phyloP scores from a whole-genome alignment of 202 grass and related monocot species.

The Brachypodium distachyon region DNA sequence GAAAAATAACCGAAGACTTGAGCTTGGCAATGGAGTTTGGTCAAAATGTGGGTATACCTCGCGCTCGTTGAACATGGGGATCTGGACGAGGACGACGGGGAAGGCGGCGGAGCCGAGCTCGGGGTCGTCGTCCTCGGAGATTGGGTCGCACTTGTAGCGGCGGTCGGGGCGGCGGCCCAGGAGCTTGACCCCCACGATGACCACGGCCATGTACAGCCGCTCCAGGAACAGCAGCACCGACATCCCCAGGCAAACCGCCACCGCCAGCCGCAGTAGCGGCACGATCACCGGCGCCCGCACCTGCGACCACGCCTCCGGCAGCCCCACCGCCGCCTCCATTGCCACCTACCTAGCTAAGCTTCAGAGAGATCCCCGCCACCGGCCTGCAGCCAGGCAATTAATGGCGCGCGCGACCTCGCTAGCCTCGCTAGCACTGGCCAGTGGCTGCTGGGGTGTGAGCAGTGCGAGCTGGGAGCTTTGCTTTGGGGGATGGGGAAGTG shows the following conservation, averaged over 20 bases:
- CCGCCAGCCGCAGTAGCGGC: slow-evolving; percentile 54
- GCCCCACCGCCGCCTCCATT: slow-evolving; percentile 29
- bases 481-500: neutral
- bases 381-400: neutral
- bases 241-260: slow-evolving; percentile 70
- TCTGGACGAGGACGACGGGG: slow-evolving; percentile 87
- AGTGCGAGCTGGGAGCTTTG: neutral
- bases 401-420: neutral
- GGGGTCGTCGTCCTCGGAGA: slow-evolving; percentile 55
- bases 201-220: slow-evolving; percentile 88
- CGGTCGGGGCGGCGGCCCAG: slow-evolving; percentile 43
- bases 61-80: slow-evolving; percentile 98
- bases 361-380: neutral
- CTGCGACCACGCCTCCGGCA: slow-evolving; percentile 89
- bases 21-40: slow-evolving; percentile 6
- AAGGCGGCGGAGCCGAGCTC: slow-evolving; percentile 83
- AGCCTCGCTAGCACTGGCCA: neutral
- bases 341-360: neutral
- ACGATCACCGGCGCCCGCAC: slow-evolving; percentile 85
- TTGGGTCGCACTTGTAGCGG: slow-evolving; percentile 58
- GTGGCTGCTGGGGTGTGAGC: neutral
- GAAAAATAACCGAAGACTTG: neutral
- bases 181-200: slow-evolving; percentile 55
- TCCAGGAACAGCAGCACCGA: slow-evolving; percentile 74
- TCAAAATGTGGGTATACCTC: slow-evolving; percentile 25